Conservation (phyloP, 1,139 yeast genomes). For the Pneumocystis sp. region DNA sequence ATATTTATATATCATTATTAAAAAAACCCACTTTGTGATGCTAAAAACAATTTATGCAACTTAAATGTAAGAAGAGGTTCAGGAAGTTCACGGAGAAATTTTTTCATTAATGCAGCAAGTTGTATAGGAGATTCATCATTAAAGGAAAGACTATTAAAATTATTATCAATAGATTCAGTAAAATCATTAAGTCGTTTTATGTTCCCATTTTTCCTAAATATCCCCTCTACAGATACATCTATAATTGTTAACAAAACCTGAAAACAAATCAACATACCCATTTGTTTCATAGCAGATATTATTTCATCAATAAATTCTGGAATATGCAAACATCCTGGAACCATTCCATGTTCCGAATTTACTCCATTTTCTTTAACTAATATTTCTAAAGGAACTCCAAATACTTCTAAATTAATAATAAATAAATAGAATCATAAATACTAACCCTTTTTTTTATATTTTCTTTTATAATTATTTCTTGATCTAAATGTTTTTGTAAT, state of each 20-base stretch:
- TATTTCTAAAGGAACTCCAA: conserved; percentile 63
- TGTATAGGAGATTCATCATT: conserved; percentile 76
- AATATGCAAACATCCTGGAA: conserved; percentile 52
- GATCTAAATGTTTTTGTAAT: conserved; percentile 31
- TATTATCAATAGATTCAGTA: conserved; percentile 57
- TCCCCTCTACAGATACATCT: conserved; percentile 82
- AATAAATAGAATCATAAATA: neutral
- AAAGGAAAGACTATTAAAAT: conserved; percentile 57
- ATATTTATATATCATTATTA: conserved; percentile 3
- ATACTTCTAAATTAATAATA: conserved; percentile 33
- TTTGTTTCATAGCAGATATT: conserved; percentile 66
- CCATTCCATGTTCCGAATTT: conserved; percentile 76
- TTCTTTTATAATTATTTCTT: conserved; percentile 17
- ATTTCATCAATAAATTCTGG: conserved; percentile 83
- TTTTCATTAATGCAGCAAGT: conserved; percentile 82
- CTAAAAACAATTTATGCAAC: conserved; percentile 67
- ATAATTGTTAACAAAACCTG: neutral
- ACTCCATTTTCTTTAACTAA: conserved; percentile 67
- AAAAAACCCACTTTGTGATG: conserved; percentile 36
- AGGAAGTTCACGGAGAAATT: conserved; percentile 83
- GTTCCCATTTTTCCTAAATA: conserved; percentile 91
- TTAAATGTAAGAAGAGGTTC: conserved; percentile 72
- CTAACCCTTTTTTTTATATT: conserved; percentile 20
- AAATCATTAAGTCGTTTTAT: conserved; percentile 67
- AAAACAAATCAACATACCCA: conserved; percentile 33